Base-by-base conservation (phyloP, 2,329 filamentous ascomycete genomes). In the Neofusicoccum kwambonambiense region DNA sequence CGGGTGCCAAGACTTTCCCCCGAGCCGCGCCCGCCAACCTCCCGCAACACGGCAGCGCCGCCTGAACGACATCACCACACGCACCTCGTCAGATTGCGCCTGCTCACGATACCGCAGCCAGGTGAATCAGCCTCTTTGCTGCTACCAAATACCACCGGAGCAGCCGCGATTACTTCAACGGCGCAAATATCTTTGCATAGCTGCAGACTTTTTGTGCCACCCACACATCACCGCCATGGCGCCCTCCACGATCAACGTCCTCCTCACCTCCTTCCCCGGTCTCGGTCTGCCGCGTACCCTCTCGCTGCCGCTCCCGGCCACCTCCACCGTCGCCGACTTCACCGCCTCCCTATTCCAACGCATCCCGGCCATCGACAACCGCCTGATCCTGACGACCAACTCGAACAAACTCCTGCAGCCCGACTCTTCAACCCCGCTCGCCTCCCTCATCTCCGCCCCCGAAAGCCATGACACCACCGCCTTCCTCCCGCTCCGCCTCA, bases 211-310 rank as follows among this genome's bases (percentile, higher is more conserved):
- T 17, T 7, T 17, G 19, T 49, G 27, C 15, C 17, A 34, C 62
- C 42, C 45, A 50, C 15, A 31, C 27, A 35, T 12, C 8, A 35
- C n/a, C 27, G 76, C 70, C 13, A 91, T 91, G 88, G 79, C 82
- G 44, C 72, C 82, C 1, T 77, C 76, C 68, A 86, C 81, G 44
- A 80, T 96, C 74, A 97, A 96, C 78, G 83, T 98, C 68, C 86
- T 98, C 66, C 82, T 99, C 67, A 89, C 92, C 70, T 92, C 90
- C 67, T 94, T 98, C 73, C 84, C 89, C 7, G 94, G 94, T 68
- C 85, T 96, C 17, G 89, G 89, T 52, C 85, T 97, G 6, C 93
- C 94, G 2, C 81, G 90, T n/a, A 96, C 93, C 0, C 83, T 96
- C 39, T 88, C 90, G 4, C 83, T 97, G n/a, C 88, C 91, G 0